Percentiles rank a stretch among this genome's conserved stretches.
Evolutionary conservation across 2,329 filamentous ascomycete genomes (phyloP).

Genomic region (Paramyrothecium roridum): DNA sequence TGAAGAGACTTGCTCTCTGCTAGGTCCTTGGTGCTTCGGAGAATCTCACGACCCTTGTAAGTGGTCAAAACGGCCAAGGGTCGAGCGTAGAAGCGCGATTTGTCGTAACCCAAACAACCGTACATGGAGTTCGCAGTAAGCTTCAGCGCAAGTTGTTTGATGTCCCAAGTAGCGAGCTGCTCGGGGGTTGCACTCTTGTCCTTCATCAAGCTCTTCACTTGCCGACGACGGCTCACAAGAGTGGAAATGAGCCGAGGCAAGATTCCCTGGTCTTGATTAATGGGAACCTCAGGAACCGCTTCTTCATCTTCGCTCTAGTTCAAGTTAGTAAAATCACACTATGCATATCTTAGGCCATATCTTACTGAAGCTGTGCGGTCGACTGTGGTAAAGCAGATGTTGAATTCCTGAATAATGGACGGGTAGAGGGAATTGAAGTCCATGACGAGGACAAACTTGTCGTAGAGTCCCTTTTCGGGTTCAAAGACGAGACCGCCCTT

Average conservation of each 20-base stretch:
- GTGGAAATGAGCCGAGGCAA: slow-evolving; percentile 88
- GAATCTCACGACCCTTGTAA: slow-evolving; percentile 95
- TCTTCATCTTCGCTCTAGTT: slow-evolving; percentile 70
- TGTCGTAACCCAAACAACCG: slow-evolving; percentile 93
- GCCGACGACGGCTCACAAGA: slow-evolving; percentile 80
- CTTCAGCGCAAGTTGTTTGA: slow-evolving; percentile 94
- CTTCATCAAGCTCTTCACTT: slow-evolving; percentile 98
- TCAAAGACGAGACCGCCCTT: slow-evolving; percentile 98
- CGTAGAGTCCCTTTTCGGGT: slow-evolving; percentile 94
- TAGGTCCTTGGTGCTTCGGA: slow-evolving; percentile 91
- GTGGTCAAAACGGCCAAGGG: slow-evolving; percentile 94
- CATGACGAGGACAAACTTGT: slow-evolving; percentile 98
- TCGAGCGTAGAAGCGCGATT: slow-evolving; percentile 94
- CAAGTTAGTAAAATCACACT: slow-evolving; percentile 20
- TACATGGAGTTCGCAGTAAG: slow-evolving; percentile 99
- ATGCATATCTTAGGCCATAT: slow-evolving; percentile 5
- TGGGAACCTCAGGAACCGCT: slow-evolving; percentile 81
- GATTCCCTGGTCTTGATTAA: slow-evolving; percentile 75
- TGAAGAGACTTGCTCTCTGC: slow-evolving; percentile 87
- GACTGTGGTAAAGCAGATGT: slow-evolving; percentile 98
- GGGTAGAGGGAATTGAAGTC: slow-evolving; percentile 99
- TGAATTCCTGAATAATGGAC: slow-evolving; percentile 98
- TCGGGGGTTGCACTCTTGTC: slow-evolving; percentile 81
- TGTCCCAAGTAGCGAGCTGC: slow-evolving; percentile 92
- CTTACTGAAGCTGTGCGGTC: slow-evolving; percentile 71